Evolutionary conservation across 345 rosid species (phyloP).

Genomic region (Ceriops tagal): DNA sequence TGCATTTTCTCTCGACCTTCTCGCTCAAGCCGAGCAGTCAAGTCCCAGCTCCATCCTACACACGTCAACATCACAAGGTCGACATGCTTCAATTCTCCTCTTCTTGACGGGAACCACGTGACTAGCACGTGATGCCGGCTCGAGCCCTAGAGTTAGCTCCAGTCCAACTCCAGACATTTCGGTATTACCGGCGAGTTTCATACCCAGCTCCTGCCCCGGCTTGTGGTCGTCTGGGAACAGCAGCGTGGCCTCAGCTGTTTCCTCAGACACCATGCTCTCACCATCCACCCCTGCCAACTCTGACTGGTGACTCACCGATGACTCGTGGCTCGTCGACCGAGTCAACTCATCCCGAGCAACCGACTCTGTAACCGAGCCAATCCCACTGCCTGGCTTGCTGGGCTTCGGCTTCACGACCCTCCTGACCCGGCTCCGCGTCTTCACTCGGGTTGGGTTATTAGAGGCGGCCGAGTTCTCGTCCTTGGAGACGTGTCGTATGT

Average conservation of each 20-base stretch:
- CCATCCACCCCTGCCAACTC: slow-evolving; percentile 58
- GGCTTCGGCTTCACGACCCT: slow-evolving; percentile 34
- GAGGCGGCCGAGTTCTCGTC: slow-evolving; percentile 55
- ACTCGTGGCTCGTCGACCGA: slow-evolving; percentile 76
- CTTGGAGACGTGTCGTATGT: slow-evolving; percentile 84
- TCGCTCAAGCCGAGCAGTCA: slow-evolving; percentile 16
- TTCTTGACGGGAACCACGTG: slow-evolving; percentile 77
- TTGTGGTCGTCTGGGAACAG: slow-evolving; percentile 33
- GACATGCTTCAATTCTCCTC: slow-evolving; percentile 42
- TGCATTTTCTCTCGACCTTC: background rate
- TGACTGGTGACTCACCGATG: slow-evolving; percentile 86
- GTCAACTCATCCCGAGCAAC: slow-evolving; percentile 27
- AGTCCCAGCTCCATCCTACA: slow-evolving; percentile 66
- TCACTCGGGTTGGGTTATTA: slow-evolving; percentile 32
- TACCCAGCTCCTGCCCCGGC: slow-evolving; percentile 22
- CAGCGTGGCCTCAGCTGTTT: slow-evolving; percentile 40
- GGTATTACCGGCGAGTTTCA: slow-evolving; percentile 3
- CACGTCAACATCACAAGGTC: slow-evolving; percentile 34
- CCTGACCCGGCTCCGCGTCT: slow-evolving; percentile 52
- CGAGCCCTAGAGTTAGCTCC: slow-evolving; percentile 63
- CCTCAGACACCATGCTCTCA: slow-evolving; percentile 65
- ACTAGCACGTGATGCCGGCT: slow-evolving; percentile 45
- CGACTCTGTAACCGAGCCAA: background rate
- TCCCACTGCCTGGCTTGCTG: slow-evolving; percentile 12
- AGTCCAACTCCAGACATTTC: slow-evolving; percentile 32